These are phyloP conservation scores for Wolfiporia cocos DNA, from an alignment of 1,284 basidiomycete genomes.

Conservation along the genomic window DNA sequence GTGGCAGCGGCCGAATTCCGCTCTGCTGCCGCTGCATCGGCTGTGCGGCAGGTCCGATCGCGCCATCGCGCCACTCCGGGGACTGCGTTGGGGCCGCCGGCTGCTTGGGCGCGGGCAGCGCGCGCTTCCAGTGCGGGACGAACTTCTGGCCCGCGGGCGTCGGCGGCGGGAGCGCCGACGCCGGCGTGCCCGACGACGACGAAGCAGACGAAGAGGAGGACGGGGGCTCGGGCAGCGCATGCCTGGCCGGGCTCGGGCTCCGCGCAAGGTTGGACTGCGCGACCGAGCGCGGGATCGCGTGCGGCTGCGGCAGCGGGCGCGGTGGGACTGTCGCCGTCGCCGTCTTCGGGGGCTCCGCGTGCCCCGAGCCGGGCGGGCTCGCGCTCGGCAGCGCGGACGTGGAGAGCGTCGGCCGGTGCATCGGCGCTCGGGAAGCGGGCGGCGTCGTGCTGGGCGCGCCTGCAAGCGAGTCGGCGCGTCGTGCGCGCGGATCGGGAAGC, in stretches of 20 bases:
- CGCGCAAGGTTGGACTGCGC: constrained; percentile 16
- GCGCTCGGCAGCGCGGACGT: constrained; percentile 7
- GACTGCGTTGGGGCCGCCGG: not conserved
- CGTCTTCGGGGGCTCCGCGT: constrained; percentile 5
- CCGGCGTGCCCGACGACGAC: not conserved
- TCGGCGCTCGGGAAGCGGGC: constrained; percentile 8
- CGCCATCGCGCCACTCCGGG: not conserved
- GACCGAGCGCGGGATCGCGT: constrained; percentile 14
- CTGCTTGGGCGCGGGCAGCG: constrained; percentile 18
- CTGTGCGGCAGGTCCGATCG: no score
- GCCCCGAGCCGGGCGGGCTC: constrained; percentile 1
- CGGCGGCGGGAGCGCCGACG: constrained; percentile 6
- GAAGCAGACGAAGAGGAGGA: not conserved
- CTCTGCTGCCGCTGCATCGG: not conserved
- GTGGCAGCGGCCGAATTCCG: constrained; percentile 1
- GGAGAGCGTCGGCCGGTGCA: constrained; percentile 15
- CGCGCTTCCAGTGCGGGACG: constrained; percentile 25
- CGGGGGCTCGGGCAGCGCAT: no score
- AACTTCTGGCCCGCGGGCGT: constrained; percentile 20
- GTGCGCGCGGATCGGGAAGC: constrained; percentile 14
- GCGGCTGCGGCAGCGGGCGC: constrained; percentile 17
- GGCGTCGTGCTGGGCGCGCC: constrained; percentile 3
- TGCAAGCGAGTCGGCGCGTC: not conserved
- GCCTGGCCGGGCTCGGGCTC: constrained; percentile 18
- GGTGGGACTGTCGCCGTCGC: constrained; percentile 11